Conservation (phyloP, 2,329 filamentous ascomycete genomes). For the Cladosporium sp. region DNA sequence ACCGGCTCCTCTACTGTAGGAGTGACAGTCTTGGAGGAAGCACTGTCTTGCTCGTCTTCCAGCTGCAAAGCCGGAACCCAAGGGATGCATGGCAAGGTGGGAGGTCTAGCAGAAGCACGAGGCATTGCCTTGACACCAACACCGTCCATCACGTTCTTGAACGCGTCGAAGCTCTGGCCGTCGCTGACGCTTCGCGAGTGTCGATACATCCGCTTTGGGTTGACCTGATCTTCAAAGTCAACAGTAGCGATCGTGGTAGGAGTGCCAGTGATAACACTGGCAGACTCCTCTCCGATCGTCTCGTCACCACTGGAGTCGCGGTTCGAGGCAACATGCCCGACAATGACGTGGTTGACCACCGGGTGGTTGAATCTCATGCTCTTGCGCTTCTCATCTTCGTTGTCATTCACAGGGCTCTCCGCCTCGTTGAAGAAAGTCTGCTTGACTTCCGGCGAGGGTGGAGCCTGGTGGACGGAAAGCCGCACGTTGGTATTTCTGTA, state of each 20-base stretch:
- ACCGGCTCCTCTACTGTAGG: background rate
- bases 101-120: background rate
- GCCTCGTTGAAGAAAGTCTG: background rate
- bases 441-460: background rate
- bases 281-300: background rate
- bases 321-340: background rate
- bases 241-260: background rate
- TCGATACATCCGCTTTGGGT: background rate
- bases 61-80: background rate
- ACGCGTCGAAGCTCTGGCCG: constrained; percentile 1
- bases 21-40: background rate
- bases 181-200: background rate
- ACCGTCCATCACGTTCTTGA: constrained; percentile 11
- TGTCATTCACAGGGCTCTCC: background rate
- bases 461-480: background rate
- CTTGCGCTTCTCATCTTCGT: background rate
- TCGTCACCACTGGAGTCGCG: background rate
- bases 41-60: background rate
- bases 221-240: constrained; percentile 4
- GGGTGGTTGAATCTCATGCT: constrained; percentile 11
- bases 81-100: background rate
- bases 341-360: constrained; percentile 4
- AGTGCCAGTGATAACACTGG: background rate
- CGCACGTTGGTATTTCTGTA: constrained; percentile 2
- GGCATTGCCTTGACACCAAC: background rate